Conservation (phyloP, 2,329 filamentous ascomycete species). For the Colletotrichum noveboracense region DNA sequence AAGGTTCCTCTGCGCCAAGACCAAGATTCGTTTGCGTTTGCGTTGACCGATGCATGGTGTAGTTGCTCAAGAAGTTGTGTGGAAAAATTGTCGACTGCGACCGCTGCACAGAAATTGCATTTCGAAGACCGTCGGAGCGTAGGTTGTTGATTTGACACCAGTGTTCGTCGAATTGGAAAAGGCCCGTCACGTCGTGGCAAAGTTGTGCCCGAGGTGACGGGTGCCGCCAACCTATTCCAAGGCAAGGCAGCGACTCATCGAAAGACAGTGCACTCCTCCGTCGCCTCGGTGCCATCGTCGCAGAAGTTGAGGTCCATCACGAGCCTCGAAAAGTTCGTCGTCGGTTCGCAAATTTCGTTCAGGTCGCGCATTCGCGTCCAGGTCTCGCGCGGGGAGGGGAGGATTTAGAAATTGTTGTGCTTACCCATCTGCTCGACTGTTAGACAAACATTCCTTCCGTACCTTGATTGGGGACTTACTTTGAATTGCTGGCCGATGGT, state of each 20-base stretch:
- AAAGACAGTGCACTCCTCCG: neutral
- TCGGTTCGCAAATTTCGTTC: conserved; percentile 11
- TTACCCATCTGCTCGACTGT: conserved; percentile 65
- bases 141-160: neutral
- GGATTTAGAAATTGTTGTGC: conserved; percentile 33
- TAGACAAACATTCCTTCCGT: conserved; percentile 33
- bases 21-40: neutral
- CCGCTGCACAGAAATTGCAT: neutral
- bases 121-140: neutral
- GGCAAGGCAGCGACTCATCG: neutral
- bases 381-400: neutral
- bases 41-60: neutral
- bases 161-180: neutral
- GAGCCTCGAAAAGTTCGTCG: neutral
- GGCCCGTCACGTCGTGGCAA: neutral
- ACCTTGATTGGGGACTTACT: conserved; percentile 16
- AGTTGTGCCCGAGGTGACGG: neutral
- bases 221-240: neutral
- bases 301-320: conserved; percentile 16
- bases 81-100: neutral
- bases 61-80: neutral
- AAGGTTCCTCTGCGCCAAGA: neutral
- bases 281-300: neutral
- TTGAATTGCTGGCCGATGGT: conserved; percentile 24
- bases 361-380: neutral